Evolutionary conservation across 2,329 filamentous ascomycete species (phyloP), one percentile per base, ranked within the genome.

Genomic region (Pseudocercospora cruenta): DNA sequence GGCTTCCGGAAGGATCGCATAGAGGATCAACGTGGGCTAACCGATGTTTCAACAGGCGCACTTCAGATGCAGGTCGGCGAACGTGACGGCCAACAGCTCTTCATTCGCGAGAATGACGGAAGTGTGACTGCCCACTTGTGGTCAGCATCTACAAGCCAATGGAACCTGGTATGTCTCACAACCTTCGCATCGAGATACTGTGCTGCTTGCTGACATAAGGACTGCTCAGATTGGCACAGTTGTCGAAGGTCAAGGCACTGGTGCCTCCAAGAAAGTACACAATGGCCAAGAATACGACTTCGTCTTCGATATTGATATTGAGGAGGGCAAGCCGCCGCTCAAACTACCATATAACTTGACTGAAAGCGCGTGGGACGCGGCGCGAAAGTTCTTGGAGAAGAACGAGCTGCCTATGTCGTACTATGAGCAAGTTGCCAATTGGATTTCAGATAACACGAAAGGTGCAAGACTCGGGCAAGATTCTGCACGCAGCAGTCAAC

Each of bases 71-170:
- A 93, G 72, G 88, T 89, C 0, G 95, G 95, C 3, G 95, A 92
- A n/a, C 97, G 97, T 79, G 95, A 99, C 70, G 95, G 95, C 0
- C 94, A 99, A 76, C 91, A 97, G 4, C 90, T 96, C 74, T 96
- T 96, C 88, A 94, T 97, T 73, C 88, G 87, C 66, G 91, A 97
- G 77, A 82, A 86, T 7, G 90, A 96, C 74, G 93, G 93, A 54
- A 92, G 88, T 60, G 85, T 97, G 31, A 93, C 91, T 4, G 93
- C 94, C 8, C 92, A 98, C 76, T 89, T 92, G 67, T 98, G 94
- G 94, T 96, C 94, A 12, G 80, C 67, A 16, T 75, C 76, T 12
- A 75, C 72, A 14, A 70, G 71, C 31, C 75, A 76, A 59, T 77
- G 76, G 76, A 74, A 77, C 60, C 64, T 77, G 61, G 71, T 75